Conservation (phyloP, 1,284 basidiomycete genomes). For the Heterobasidion annosum region DNA sequence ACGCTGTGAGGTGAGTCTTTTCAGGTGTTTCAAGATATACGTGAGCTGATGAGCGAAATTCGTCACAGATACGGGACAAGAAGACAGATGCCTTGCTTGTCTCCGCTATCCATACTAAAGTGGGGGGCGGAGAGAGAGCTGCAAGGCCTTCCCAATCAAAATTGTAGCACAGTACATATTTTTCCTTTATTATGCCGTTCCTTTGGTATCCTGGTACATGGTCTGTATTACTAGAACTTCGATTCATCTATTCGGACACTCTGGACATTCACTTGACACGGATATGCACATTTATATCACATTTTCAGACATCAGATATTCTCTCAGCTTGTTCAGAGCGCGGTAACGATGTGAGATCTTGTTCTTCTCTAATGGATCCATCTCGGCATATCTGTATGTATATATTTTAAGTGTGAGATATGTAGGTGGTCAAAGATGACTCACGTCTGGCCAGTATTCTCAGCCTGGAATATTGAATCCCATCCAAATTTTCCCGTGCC, state of each 20-base stretch:
- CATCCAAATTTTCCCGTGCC: constrained; percentile 79
- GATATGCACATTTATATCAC: neutral
- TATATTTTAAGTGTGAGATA: constrained; percentile 6
- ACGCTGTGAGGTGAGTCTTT: constrained; percentile 33
- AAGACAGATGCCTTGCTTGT: neutral
- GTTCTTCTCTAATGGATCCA: constrained; percentile 82
- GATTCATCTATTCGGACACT: too few species aligned
- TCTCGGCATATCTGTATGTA: constrained; percentile 81
- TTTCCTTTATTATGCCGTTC: neutral
- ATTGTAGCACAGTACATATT: neutral
- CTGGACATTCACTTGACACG: too few species aligned
- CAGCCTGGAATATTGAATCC: constrained; percentile 87
- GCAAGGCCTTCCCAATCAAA: neutral
- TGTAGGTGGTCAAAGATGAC: constrained; percentile 16
- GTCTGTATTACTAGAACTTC: neutral
- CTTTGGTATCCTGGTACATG: too few species aligned
- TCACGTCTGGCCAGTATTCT: constrained; percentile 69
- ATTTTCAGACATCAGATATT: constrained; percentile 38
- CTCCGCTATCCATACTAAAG: neutral
- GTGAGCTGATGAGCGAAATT: neutral
- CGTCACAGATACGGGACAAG: neutral
- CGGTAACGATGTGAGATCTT: constrained; percentile 84
- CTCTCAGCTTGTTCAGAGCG: constrained; percentile 76
- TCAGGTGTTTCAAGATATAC: neutral
- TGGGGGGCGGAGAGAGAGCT: neutral